Evolutionary conservation across 2,329 filamentous ascomycete species (phyloP).

Genomic region (Tricladium varicosporioides): DNA sequence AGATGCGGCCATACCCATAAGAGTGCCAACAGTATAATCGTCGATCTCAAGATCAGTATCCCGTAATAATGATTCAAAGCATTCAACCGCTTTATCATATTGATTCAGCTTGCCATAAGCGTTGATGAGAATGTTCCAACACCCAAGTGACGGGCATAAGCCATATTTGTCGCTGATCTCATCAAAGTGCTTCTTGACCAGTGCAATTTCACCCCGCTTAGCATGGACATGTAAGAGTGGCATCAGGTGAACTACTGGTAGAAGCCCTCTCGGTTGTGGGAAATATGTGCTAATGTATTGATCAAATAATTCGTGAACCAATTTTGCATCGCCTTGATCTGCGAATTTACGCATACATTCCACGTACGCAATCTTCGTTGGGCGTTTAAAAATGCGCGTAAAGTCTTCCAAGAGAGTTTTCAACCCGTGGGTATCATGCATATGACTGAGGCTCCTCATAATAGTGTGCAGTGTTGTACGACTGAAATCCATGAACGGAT

Average conservation of each 20-base stretch:
- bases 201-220: constrained; percentile 59
- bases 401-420: constrained; percentile 38
- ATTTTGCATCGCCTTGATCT: constrained; percentile 42
- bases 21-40: constrained; percentile 63
- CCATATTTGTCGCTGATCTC: constrained; percentile 56
- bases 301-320: constrained; percentile 44
- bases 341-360: constrained; percentile 42
- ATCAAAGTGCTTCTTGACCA: constrained; percentile 60
- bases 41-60: constrained; percentile 52
- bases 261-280: constrained; percentile 4
- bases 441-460: constrained; percentile 32
- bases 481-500: constrained; percentile 15
- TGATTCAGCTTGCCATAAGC: constrained; percentile 66
- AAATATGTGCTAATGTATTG: constrained; percentile 30
- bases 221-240: constrained; percentile 72
- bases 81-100: constrained; percentile 60
- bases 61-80: constrained; percentile 59
- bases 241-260: constrained; percentile 35
- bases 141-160: constrained; percentile 54
- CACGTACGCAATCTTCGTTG: constrained; percentile 31
- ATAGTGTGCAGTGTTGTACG: constrained; percentile 28
- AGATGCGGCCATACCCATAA: constrained; percentile 70
- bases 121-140: constrained; percentile 77
- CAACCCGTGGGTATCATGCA: constrained; percentile 35
- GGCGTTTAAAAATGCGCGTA: constrained; percentile 30